phyloP scores from a whole-genome alignment of 208 protist species.

The Porcisia deanei region DNA sequence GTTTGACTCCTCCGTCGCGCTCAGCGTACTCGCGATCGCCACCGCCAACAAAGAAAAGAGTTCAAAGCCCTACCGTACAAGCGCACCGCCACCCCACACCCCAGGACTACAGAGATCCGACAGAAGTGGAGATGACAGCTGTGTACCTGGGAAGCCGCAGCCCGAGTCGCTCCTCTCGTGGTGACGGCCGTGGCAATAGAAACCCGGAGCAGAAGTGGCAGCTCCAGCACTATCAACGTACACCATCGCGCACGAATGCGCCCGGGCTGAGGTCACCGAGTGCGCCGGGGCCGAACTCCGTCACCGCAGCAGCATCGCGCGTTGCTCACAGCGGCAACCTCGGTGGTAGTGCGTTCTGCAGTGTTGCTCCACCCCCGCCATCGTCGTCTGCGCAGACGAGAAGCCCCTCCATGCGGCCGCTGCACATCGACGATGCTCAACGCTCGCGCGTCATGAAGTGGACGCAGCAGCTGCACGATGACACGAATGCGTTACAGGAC shows the following conservation, averaged over 20 bases:
- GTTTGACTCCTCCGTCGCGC: neutral
- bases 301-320: constrained; percentile 1
- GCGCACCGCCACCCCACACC: neutral
- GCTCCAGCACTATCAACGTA: neutral
- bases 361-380: neutral
- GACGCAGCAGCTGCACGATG: constrained; percentile 44
- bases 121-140: constrained; percentile 21
- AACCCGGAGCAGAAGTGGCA: neutral
- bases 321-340: neutral
- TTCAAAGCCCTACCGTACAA: neutral
- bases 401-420: constrained; percentile 13
- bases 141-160: constrained; percentile 21
- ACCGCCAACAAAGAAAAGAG: neutral
- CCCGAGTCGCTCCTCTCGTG: constrained; percentile 7
- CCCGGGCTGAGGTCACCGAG: neutral
- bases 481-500: constrained; percentile 59
- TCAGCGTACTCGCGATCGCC: neutral
- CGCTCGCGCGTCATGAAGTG: constrained; percentile 37
- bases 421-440: constrained; percentile 37
- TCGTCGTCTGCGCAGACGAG: neutral
- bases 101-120: constrained; percentile 7
- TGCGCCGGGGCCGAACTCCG: neutral
- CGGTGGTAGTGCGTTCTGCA: neutral
- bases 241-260: neutral
- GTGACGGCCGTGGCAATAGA: neutral